Base-by-base conservation (phyloP, 1,284 basidiomycete genomes). In the Phellinidium pouzarii region DNA sequence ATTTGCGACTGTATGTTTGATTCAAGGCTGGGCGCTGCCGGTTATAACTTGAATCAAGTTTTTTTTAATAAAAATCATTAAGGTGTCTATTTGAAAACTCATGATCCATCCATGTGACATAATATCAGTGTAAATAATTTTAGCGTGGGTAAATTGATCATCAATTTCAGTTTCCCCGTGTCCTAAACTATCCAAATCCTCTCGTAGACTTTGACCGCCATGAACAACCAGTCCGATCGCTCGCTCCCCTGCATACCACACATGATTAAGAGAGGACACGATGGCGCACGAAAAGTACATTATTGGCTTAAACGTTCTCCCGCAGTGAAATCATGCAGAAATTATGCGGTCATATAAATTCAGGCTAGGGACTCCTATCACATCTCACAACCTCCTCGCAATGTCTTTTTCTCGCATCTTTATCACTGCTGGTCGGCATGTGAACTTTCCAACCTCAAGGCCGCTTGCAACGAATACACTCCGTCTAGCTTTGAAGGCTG, bases 111-210 rank as follows among this genome's bases (percentile, higher is more conserved):
- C n/a, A n/a, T n/a, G n/a, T n/a, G n/a, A n/a, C n/a, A n/a, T n/a
- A n/a, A n/a, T 31, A 38, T 14, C 37, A 17, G 11, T 17, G 6
- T 38, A 14, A 38, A 38, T 12, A 38, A 17, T 14, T 17, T 17
- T 8, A 17, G 37, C 34, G 46, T 38, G 37, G 48, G 25, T 41
- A 29, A 42, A 41, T 12, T 42, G 12, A 42, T 49, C 26, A 27
- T 41, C 14, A n/a, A 14, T 23, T 20, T 22, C 9, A 17, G n/a
- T 17, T 27, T 26, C 26, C 9, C 11, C 25, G n/a, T 42, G 27
- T 49, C 48, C 48, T 42, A 49, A 49, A 17, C 12, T 19, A 36
- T 23, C 48, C 22, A n/a, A 42, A 42, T 49, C 22, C 38, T 49
- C 37, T 31, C 48, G 31, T 38, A 36, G 48, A 20, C 12, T 38